Conservation (phyloP, 1,284 basidiomycete species). For the Ceratobasidium sp. region DNA sequence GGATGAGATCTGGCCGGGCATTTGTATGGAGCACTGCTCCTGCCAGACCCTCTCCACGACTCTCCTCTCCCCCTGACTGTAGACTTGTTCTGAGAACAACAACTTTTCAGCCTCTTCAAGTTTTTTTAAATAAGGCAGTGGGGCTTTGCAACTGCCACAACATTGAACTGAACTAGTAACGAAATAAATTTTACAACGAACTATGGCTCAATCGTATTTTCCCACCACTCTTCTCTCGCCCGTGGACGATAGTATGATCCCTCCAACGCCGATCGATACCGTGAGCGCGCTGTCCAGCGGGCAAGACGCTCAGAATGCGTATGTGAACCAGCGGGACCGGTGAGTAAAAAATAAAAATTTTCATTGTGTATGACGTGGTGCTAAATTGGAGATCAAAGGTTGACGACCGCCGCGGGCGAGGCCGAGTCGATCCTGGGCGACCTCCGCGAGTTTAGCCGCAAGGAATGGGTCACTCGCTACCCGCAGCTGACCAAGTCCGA, state of each 20-base stretch:
- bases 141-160: conserved; percentile 6
- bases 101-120: not conserved
- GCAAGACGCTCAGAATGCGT: conserved; percentile 79
- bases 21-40: not conserved
- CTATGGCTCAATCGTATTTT: conserved; percentile 47
- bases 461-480: conserved; percentile 89
- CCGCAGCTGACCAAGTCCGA: conserved; percentile 67
- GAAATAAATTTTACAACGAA: not conserved
- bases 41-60: conserved; percentile 23
- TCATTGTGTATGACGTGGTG: conserved; percentile 26
- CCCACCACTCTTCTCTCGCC: conserved; percentile 35
- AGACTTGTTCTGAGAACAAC: not conserved
- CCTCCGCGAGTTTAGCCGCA: conserved; percentile 85
- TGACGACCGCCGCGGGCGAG: conserved; percentile 79
- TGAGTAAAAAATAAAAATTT: too few species aligned
- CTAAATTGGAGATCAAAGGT: conserved; percentile 60
- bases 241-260: conserved; percentile 21
- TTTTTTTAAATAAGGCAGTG: conserved; percentile 22
- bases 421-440: conserved; percentile 78
- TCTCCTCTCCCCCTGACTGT: conserved; percentile 20
- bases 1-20: not conserved
- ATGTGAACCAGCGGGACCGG: conserved; percentile 78
- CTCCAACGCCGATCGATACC: conserved; percentile 28
- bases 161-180: conserved; percentile 5
- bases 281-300: conserved; percentile 56